Base-by-base conservation (phyloP, 1,139 yeast species). In the Candida labiduridarum region DNA sequence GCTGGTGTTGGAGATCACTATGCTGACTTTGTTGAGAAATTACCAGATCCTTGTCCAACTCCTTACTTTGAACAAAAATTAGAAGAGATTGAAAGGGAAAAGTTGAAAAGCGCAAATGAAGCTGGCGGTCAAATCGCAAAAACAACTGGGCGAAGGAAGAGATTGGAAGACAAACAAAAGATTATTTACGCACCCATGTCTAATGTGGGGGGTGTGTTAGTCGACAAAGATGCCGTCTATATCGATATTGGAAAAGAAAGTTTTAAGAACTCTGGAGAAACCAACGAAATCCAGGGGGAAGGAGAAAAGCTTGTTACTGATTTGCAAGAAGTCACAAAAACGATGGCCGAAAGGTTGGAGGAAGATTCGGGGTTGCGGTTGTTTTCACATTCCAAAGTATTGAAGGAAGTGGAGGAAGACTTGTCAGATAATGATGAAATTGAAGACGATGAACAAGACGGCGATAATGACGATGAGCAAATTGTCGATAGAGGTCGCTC, bases 1-100 rank as follows among this genome's bases (percentile, higher is more conserved):
- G 96, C 99, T 1, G 99, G 99, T 59, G 87, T 91, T 4, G 99
- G 99, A 49, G 99, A 95, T 66, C 80, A 85, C 59, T 75, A 84
- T 1, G 87, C 90, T 4, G 77, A 85, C 22, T 80, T 84, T 10
- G 85, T 91, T 18, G 98, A 94, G 66, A 87, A 91, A 60, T 75
- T 95, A 48, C 97, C 98, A 2, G 99, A 95, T 72, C 99, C 99
- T 15, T 95, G 99, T 67, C 99, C 99, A 41, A 94, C 99, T 0
- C 99, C 99, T 2, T 88, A 82, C 63, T 90, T 78, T 60, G 96
- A 91, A 63, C 96, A 91, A 65, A 86, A 80, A 61, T 73, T 90
- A 36, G 97, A 91, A 57, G 96, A 89, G 46, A 67, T 81, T 35
- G 92, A 85, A 67, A 76, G 92, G 61, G 90, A 86, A 59, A 81